These are phyloP conservation scores for Hygrophorus russula DNA, from an alignment of 768 basidiomycete genomes.

Conservation along the genomic window DNA sequence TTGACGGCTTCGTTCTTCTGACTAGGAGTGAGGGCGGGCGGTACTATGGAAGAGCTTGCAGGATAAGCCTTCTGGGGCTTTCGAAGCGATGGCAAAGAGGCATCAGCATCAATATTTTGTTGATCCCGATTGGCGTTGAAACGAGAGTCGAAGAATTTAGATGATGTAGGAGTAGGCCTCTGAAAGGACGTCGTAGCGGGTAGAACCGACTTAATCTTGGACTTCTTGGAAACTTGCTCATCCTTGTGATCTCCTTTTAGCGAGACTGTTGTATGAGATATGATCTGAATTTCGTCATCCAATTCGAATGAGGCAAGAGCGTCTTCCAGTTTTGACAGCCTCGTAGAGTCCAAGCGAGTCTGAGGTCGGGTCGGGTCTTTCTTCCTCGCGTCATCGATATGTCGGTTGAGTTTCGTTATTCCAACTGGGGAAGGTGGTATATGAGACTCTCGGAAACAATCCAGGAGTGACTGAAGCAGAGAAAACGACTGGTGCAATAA, in stretches of 20 bases:
- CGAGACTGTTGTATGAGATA: slow-evolving; percentile 22
- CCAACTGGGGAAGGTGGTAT: slow-evolving; percentile 44
- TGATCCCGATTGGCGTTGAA: slow-evolving; percentile 15
- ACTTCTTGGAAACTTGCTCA: slow-evolving; percentile 6
- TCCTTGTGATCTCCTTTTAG: background rate
- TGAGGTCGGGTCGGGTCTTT: slow-evolving; percentile 31
- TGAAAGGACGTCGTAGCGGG: slow-evolving; percentile 5
- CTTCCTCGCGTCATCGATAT: slow-evolving; percentile 48
- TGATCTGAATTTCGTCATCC: slow-evolving; percentile 48
- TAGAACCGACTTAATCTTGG: slow-evolving; percentile 4
- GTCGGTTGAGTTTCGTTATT: slow-evolving; percentile 56
- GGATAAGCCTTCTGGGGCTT: slow-evolving; percentile 14
- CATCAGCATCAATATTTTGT: slow-evolving; percentile 23
- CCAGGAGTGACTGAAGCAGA: slow-evolving; percentile 68
- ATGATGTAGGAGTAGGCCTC: slow-evolving; percentile 2
- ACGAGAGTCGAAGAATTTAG: slow-evolving; percentile 14
- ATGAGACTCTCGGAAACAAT: slow-evolving; percentile 57
- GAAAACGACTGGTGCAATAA: slow-evolving; percentile 82
- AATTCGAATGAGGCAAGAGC: slow-evolving; percentile 53
- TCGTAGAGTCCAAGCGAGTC: slow-evolving; percentile 45
- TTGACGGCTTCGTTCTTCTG: slow-evolving; percentile 20
- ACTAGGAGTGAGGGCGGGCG: slow-evolving; percentile 8
- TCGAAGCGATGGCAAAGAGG: slow-evolving; percentile 32
- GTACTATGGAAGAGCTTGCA: slow-evolving; percentile 11
- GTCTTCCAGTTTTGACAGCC: slow-evolving; percentile 56